phyloP scores from a whole-genome alignment of 305 asterid species.

The Rubia occidens region DNA sequence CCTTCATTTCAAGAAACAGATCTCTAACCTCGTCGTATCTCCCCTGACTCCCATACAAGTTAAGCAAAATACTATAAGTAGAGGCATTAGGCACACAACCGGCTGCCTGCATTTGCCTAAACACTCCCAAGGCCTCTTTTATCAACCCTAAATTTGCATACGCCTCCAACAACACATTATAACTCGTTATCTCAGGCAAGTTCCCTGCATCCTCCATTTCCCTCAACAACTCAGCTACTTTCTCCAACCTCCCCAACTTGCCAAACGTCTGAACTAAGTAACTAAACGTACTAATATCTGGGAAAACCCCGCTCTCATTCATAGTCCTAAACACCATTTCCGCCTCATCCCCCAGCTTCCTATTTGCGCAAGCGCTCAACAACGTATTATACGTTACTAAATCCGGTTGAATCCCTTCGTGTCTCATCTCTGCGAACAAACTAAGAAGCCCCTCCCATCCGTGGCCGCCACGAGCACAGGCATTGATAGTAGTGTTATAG shows the following conservation, averaged over 20 bases:
- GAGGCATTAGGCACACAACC: constrained; percentile 86
- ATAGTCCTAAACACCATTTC: constrained; percentile 94
- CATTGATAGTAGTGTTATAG: constrained; percentile 72
- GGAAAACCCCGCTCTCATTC: constrained; percentile 86
- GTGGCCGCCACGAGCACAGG: constrained; percentile 89
- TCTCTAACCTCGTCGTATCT: constrained; percentile 89
- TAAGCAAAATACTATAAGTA: constrained; percentile 74
- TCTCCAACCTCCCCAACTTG: constrained; percentile 58
- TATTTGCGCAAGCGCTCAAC: constrained; percentile 69
- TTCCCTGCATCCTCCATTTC: constrained; percentile 88
- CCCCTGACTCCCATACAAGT: constrained; percentile 76
- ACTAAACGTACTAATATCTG: constrained; percentile 68
- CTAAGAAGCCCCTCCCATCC: constrained; percentile 92
- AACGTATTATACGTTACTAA: constrained; percentile 79
- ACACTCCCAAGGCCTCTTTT: constrained; percentile 80
- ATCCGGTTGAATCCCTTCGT: constrained; percentile 91
- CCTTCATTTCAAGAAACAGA: constrained; percentile 94
- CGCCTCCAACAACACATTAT: constrained; percentile 86
- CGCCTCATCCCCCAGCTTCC: constrained; percentile 83
- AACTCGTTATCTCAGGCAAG: constrained; percentile 74
- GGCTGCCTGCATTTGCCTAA: constrained; percentile 88
- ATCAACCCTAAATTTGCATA: constrained; percentile 58
- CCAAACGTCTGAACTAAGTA: constrained; percentile 82
- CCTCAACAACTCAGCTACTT: constrained; percentile 62
- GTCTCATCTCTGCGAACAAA: constrained; percentile 92